Conservation (phyloP, 768 basidiomycete genomes). For the Phylloporus sp. region DNA sequence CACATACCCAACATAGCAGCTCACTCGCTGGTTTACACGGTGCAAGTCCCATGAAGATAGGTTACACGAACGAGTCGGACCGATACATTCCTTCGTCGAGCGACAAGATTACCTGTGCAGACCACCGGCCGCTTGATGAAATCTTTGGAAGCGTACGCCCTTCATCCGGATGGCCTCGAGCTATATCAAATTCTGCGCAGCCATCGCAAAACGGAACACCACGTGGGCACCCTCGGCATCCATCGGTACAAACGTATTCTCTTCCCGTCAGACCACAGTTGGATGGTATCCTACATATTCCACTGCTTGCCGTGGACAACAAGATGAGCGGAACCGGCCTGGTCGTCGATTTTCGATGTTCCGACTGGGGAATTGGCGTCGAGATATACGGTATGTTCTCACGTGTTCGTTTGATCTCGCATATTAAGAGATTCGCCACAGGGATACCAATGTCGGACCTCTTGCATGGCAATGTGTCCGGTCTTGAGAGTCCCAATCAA, state of each 20-base stretch:
- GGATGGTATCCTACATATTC: conserved; percentile 19
- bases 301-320: conserved; percentile 23
- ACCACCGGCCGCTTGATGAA: conserved; percentile 26
- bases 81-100: conserved; percentile 26
- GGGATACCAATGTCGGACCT: conserved; percentile 26
- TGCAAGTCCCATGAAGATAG: background rate
- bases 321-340: conserved; percentile 14
- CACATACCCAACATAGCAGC: background rate
- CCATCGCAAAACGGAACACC: background rate
- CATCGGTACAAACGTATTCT: conserved; percentile 13
- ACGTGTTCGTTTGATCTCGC: background rate
- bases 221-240: background rate
- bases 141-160: conserved; percentile 17
- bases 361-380: conserved; percentile 23
- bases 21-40: background rate
- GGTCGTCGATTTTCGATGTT: conserved; percentile 18
- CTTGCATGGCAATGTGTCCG: conserved; percentile 17
- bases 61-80: conserved; percentile 7
- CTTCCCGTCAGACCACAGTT: conserved; percentile 18
- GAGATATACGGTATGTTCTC: conserved; percentile 15
- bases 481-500: conserved; percentile 16
- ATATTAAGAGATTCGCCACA: background rate
- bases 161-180: background rate
- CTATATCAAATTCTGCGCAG: background rate
- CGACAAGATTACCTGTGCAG: conserved; percentile 25